Evolutionary conservation across 805 yeast species (phyloP), one percentile per base, ranked within the genome.

Genomic region (Hanseniaspora vineae): DNA sequence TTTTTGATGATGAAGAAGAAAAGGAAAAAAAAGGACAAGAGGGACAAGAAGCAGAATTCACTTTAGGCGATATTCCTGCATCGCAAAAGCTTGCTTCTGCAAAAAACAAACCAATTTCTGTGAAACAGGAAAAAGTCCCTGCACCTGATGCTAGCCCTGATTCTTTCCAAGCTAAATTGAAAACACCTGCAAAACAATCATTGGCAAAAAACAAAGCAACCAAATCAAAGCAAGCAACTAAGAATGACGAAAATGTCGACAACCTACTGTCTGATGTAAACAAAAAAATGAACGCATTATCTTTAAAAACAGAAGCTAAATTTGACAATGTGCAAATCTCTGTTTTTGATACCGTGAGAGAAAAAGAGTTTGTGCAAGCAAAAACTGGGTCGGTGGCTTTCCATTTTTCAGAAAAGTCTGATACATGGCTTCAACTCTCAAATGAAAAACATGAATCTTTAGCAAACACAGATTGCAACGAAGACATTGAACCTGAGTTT

Each of bases 401-500:
- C 15, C 1, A 54, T 55, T 2, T 56, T 84, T 3, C 49, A 68
- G 2, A 78, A 75, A 58, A 64, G 10, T 84, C 74, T 71, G 64
- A 69, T 31, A 84, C 67, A 56, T 70, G 76, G 66, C 59, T 87
- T 35, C 72, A 73, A 10, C 64, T 80, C 9, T 56, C 59, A 11
- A 58, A 62, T 5, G 49, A 57, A 1, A 50, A 55, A 2, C 55
- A 58, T 4, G 54, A 60, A 2, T 47, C 78, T 5, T 19, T 40
- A 5, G 31, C 43, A 75, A 73, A 1, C 12, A 60, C 71, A 4
- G 59, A 58, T 3, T 59, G 82, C 19, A 58, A 67, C 11, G 70
- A 75, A 12, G 70, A 71, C 31, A 66, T 86, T 63, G 79, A 75
- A 56, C 86, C 92, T 1, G 69, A 74, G n/a, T 80, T 84, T 58